Evolutionary conservation across 495 filamentous ascomycete genomes (phyloP).

Genomic region (Penicilliopsis zonata): DNA sequence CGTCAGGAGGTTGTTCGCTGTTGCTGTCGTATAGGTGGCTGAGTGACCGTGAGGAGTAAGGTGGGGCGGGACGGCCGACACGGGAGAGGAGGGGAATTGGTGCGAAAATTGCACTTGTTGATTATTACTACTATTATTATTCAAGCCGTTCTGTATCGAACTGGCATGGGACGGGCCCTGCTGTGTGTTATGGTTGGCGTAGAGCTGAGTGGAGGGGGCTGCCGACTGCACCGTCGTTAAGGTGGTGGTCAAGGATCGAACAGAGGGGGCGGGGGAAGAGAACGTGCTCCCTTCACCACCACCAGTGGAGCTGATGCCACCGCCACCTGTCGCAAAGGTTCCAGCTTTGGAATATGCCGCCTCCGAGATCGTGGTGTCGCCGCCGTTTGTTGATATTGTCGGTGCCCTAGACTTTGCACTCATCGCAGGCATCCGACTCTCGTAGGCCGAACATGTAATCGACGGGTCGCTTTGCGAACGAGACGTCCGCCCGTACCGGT

Average conservation of each 20-base stretch:
- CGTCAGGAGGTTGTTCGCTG: conserved; percentile 81
- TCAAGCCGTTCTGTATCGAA: conserved; percentile 30
- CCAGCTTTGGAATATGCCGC: conserved; percentile 68
- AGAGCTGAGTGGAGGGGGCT: conserved; percentile 52
- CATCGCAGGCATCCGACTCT: conserved; percentile 41
- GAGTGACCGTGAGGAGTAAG: conserved; percentile 58
- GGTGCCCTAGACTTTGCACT: conserved; percentile 63
- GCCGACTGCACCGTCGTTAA: conserved; percentile 92
- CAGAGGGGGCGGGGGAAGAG: conserved; percentile 84
- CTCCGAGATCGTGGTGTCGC: conserved; percentile 61
- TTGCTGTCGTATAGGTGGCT: conserved; percentile 75
- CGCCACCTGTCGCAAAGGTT: conserved; percentile 48
- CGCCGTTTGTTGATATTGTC: conserved; percentile 63
- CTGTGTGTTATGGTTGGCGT: conserved; percentile 26
- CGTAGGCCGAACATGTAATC: conserved; percentile 44
- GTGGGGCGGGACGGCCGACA: conserved; percentile 72
- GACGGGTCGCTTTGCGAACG: conserved; percentile 40
- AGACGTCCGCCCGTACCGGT: conserved; percentile 15
- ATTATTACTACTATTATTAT: conserved; percentile 37
- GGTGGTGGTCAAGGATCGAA: conserved; percentile 85
- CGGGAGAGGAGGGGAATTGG: conserved; percentile 70
- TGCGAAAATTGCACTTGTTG: conserved; percentile 67
- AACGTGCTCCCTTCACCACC: conserved; percentile 77
- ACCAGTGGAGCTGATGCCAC: conserved; percentile 50
- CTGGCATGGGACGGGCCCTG: conserved; percentile 30